These are phyloP conservation scores for Alternaria arbusti DNA, from an alignment of 2,329 filamentous ascomycete genomes.

Conservation along the genomic window DNA sequence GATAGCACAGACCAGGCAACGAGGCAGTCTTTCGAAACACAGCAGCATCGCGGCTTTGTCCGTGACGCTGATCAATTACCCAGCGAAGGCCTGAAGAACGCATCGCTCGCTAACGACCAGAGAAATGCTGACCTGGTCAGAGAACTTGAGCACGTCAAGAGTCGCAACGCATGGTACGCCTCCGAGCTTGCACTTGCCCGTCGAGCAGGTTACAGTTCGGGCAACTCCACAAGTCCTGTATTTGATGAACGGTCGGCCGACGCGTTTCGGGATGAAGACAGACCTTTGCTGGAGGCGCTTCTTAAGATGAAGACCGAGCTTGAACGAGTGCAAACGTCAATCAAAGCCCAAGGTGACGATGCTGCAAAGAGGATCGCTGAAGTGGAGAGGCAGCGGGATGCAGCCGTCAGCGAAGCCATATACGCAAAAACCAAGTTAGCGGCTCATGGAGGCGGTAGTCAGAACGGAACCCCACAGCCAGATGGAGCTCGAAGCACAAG, in stretches of 20 bases:
- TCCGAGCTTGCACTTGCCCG: slow-evolving; percentile 91
- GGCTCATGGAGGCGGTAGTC: slow-evolving; percentile 74
- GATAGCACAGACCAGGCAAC: slow-evolving; percentile 57
- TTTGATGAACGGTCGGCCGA: slow-evolving; percentile 79
- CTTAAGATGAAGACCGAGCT: slow-evolving; percentile 90
- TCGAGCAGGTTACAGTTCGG: slow-evolving; percentile 85
- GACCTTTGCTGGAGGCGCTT: slow-evolving; percentile 88
- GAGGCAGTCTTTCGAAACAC: slow-evolving; percentile 41
- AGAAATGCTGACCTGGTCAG: slow-evolving; percentile 79
- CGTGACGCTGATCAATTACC: slow-evolving; percentile 50
- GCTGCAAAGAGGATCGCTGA: slow-evolving; percentile 91
- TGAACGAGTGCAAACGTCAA: slow-evolving; percentile 84
- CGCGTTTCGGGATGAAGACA: slow-evolving; percentile 88
- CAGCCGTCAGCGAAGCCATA: slow-evolving; percentile 91
- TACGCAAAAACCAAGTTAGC: slow-evolving; percentile 94
- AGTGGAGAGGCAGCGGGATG: slow-evolving; percentile 91
- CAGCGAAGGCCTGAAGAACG: slow-evolving; percentile 66
- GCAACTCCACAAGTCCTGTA: slow-evolving; percentile 70
- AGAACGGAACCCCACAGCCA: slow-evolving; percentile 62
- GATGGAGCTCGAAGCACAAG: slow-evolving; percentile 65
- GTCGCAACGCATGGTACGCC: slow-evolving; percentile 94
- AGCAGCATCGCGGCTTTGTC: slow-evolving; percentile 38
- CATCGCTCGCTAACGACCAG: slow-evolving; percentile 64
- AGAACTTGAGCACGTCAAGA: slow-evolving; percentile 84
- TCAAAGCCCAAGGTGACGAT: slow-evolving; percentile 84